These are phyloP conservation scores for Mercurialis annua DNA, from an alignment of 345 rosid genomes.

Conservation along the genomic window DNA sequence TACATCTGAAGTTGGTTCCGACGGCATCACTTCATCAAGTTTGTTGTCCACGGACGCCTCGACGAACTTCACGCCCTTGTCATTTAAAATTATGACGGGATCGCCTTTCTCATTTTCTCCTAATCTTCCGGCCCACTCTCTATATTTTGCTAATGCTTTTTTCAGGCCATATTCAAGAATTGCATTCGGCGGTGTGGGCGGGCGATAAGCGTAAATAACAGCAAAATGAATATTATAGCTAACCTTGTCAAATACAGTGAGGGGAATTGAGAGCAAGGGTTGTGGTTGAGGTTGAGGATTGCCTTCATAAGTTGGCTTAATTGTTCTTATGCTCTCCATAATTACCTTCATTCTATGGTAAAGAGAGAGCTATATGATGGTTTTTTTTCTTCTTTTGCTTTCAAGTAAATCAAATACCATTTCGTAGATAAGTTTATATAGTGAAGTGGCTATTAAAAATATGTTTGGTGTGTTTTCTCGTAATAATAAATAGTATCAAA, in stretches of 20 bases:
- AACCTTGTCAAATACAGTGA: constrained; percentile 9
- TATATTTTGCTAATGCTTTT: constrained; percentile 12
- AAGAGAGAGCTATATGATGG: no score
- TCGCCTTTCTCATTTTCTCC: constrained; percentile 25
- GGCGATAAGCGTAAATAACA: constrained; percentile 27
- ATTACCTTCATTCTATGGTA: constrained; percentile 39
- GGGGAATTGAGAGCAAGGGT: background rate
- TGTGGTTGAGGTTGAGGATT: background rate
- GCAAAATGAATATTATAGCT: constrained; percentile 27
- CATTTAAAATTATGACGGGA: constrained; percentile 24
- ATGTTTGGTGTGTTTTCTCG: no score
- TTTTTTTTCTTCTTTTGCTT: no score
- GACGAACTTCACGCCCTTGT: constrained; percentile 27
- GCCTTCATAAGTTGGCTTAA: constrained; percentile 26
- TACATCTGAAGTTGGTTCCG: constrained; percentile 23
- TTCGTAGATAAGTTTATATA: no score
- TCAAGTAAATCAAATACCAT: no score
- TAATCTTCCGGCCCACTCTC: constrained; percentile 19
- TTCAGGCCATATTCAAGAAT: constrained; percentile 21
- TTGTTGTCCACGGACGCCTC: constrained; percentile 20
- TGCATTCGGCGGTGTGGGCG: constrained; percentile 21
- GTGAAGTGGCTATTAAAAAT: no score
- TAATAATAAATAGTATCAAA: no score
- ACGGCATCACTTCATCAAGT: constrained; percentile 23
- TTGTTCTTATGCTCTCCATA: constrained; percentile 18